These are phyloP conservation scores for Colletotrichum tanaceti DNA, from an alignment of 2,329 filamentous ascomycete species.

Conservation along the genomic window DNA sequence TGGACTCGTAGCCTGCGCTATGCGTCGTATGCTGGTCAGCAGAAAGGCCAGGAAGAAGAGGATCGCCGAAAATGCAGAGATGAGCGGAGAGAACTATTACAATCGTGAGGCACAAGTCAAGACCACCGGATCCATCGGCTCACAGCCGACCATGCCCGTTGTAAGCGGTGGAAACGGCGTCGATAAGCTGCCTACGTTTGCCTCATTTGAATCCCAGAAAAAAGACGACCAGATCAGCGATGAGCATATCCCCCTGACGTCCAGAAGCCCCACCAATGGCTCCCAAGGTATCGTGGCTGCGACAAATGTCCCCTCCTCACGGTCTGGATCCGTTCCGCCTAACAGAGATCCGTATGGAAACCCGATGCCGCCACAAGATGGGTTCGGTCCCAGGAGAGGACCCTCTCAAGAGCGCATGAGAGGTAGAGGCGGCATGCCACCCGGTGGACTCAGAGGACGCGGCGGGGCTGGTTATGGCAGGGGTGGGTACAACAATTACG, in stretches of 20 bases:
- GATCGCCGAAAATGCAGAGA: constrained; percentile 94
- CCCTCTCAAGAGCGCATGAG: constrained; percentile 63
- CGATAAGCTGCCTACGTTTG: constrained; percentile 66
- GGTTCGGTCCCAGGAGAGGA: constrained; percentile 60
- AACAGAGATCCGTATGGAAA: constrained; percentile 74
- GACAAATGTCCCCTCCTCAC: constrained; percentile 51
- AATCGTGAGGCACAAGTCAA: constrained; percentile 72
- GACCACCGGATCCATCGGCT: constrained; percentile 54
- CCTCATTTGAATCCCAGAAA: constrained; percentile 76
- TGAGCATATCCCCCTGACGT: constrained; percentile 77
- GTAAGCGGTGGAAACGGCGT: constrained; percentile 66
- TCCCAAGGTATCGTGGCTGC: constrained; percentile 60
- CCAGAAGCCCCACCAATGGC: constrained; percentile 69
- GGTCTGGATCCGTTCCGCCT: constrained; percentile 54
- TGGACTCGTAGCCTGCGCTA: constrained; percentile 89
- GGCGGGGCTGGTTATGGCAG: constrained; percentile 56
- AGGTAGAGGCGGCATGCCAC: constrained; percentile 61
- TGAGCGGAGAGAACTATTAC: constrained; percentile 96
- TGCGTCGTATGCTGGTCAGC: constrained; percentile 91
- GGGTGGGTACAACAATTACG: constrained; percentile 53
- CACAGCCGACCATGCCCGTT: constrained; percentile 70
- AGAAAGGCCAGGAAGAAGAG: constrained; percentile 93
- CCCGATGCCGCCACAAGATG: constrained; percentile 56
- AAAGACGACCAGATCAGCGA: constrained; percentile 72
- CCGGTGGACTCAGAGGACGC: constrained; percentile 57